Evolutionary conservation across 2,329 filamentous ascomycete species (phyloP), one percentile per base, ranked within the genome.

Genomic region (Cyclaneusma minus): DNA sequence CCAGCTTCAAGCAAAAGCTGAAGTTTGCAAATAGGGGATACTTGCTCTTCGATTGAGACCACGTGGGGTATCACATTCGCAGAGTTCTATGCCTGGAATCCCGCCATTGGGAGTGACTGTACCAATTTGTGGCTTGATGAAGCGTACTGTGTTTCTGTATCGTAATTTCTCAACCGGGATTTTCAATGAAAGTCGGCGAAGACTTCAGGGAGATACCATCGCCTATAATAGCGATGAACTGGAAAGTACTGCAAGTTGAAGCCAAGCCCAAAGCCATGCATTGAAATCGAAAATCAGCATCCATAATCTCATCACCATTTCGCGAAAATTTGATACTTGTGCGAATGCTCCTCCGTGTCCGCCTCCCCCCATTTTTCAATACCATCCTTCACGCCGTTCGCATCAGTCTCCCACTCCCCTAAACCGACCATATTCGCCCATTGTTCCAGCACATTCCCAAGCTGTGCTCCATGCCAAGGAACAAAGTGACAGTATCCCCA

Each of bases 51-150:
- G 12, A 37, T 45, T 16, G 29, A 29, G n/a, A 8, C 21, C n/a
- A 25, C 24, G 8, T 39, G 39, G 16, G 25, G 29, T 16, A 35
- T 46, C 26, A 34, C 32, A 3, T 23, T 43, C 7, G 29, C 33
- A 4, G 28, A 47, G 6, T 33, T 47, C 3, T 22, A 39, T 12
- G 20, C 31, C 24, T 49, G 49, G 48, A 49, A 54, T 30, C 46
- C 49, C 4, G 35, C 35, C 12, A 36, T 47, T 9, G 37, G 40
- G 5, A 28, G 21, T 8, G 32, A 36, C 15, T 51, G 48, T 29
- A 22, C 14, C 6, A 35, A 37, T 7, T 37, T 51, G 11, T 32
- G 35, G 29, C 24, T 28, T 5, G 37, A 37, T 4, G 32, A 41
- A 16, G 41, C 41, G 6, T 35, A 39, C 21, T 46, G 43, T 27